Conservation (phyloP, 2,329 filamentous ascomycete species). For the Penicillium digitatum region DNA sequence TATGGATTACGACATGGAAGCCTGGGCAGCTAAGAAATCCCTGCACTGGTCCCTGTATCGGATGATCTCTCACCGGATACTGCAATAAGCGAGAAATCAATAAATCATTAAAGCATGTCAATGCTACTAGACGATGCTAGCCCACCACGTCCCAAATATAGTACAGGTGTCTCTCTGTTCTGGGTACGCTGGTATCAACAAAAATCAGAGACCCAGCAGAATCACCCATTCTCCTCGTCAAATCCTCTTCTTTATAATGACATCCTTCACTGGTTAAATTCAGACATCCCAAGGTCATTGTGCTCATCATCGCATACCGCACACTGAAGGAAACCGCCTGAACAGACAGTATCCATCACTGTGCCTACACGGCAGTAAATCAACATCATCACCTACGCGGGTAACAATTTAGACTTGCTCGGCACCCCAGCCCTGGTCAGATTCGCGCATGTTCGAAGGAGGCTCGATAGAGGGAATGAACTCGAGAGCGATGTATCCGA, state of each 20-base stretch:
- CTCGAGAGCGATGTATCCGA: slow-evolving; percentile 72
- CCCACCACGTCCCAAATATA: slow-evolving; percentile 4
- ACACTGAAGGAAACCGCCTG: neutral
- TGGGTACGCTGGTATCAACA: slow-evolving; percentile 6
- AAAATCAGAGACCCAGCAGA: neutral
- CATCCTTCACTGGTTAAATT: neutral
- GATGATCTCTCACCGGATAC: slow-evolving; percentile 1
- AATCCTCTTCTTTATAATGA: neutral
- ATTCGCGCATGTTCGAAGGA: slow-evolving; percentile 76
- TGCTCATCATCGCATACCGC: slow-evolving; percentile 17
- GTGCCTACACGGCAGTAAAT: neutral
- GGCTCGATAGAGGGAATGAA: slow-evolving; percentile 76
- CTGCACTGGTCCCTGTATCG: neutral
- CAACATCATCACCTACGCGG: neutral
- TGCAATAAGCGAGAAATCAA: neutral
- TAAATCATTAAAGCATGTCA: slow-evolving; percentile 7
- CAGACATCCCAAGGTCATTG: neutral
- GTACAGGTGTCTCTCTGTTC: slow-evolving; percentile 6
- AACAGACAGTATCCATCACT: neutral
- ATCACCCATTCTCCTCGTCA: neutral
- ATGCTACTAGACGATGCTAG: neutral
- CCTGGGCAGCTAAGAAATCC: neutral
- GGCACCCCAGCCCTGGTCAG: slow-evolving; percentile 70
- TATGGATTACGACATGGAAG: too few relatives aligned
- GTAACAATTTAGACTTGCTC: slow-evolving; percentile 61